phyloP scores from a whole-genome alignment of 306 rosid genomes.

The Pyrus betulifolia region DNA sequence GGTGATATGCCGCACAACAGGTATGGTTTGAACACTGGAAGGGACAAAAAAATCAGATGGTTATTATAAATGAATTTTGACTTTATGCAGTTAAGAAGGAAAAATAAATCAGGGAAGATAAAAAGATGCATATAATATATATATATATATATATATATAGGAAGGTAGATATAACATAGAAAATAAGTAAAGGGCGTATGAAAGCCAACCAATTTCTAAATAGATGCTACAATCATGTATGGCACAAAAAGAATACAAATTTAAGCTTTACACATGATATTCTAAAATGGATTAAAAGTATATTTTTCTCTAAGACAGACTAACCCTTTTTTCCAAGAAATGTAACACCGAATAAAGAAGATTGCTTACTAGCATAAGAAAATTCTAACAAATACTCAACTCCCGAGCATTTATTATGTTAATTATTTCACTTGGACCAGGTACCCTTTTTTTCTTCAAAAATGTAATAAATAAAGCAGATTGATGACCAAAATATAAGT shows the following conservation, averaged over 20 bases:
- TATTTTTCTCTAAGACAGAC: not conserved
- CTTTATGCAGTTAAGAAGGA: not conserved
- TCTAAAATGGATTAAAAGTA: not conserved
- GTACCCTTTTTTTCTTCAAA: not conserved
- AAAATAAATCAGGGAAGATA: not conserved
- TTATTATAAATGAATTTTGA: not conserved
- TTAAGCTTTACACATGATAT: not conserved
- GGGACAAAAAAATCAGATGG: constrained; percentile 2
- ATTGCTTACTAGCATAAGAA: not conserved
- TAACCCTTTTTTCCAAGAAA: not conserved
- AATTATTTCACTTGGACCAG: not conserved
- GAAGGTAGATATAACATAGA: not conserved
- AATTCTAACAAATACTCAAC: not conserved
- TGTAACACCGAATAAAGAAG: not conserved
- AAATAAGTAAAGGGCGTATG: not conserved
- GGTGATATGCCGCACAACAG: constrained; percentile 94
- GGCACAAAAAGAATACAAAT: not conserved
- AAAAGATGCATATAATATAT: not conserved
- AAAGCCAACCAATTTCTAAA: not conserved
- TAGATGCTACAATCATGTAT: not conserved
- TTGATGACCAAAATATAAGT: not conserved
- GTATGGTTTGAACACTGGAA: constrained; percentile 86
- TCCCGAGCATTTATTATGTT: not conserved
- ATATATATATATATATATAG: not conserved
- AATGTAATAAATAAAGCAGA: not conserved